Evolutionary conservation across 139 green algal genomes (phyloP).

Genomic region (Tetradesmus obliquus): DNA sequence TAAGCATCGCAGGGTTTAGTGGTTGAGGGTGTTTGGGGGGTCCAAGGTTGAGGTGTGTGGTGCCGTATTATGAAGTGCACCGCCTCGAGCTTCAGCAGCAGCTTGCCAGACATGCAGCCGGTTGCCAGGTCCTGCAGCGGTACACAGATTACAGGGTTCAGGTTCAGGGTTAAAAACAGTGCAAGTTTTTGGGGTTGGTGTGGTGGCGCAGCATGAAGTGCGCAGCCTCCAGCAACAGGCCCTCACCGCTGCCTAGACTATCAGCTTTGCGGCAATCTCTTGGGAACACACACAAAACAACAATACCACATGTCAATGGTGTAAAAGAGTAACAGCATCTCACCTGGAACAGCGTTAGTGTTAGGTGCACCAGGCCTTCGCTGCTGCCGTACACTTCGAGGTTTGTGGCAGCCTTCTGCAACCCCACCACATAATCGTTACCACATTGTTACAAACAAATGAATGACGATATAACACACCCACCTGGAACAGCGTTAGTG

Average conservation of each 20-base stretch:
- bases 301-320: too few relatives aligned
- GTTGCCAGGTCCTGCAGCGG: conserved; percentile 83
- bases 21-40: background rate
- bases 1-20: background rate
- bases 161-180: too few relatives aligned
- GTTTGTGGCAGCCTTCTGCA: conserved; percentile 94
- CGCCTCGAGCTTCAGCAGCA: conserved; percentile 95
- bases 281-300: too few relatives aligned
- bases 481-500: conserved; percentile 93
- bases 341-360: conserved; percentile 93
- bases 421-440: too few relatives aligned
- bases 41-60: conserved; percentile 64
- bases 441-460: background rate
- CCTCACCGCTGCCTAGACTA: too few relatives aligned
- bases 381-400: conserved; percentile 82
- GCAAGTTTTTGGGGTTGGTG: conserved; percentile 39
- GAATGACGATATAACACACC: background rate
- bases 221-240: conserved; percentile 91
- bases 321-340: background rate
- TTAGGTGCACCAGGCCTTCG: conserved; percentile 90
- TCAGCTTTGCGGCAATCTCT: too few relatives aligned
- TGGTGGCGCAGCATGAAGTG: conserved; percentile 88
- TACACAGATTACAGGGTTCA: background rate
- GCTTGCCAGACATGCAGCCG: conserved; percentile 98
- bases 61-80: conserved; percentile 86